Conservation (phyloP, 495 filamentous ascomycete genomes). For the Penicillium turbatum region DNA sequence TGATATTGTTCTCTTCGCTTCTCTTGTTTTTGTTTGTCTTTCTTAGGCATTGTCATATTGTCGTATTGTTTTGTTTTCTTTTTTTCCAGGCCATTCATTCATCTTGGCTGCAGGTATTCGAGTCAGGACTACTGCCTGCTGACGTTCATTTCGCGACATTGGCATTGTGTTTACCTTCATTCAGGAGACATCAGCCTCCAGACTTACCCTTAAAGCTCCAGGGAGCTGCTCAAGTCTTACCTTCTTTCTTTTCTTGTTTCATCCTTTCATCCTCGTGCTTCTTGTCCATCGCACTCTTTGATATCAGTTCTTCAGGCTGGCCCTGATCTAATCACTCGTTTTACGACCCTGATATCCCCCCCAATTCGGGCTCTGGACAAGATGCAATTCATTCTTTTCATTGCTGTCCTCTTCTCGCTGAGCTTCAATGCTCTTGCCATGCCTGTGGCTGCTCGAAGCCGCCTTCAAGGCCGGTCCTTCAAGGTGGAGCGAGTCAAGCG, state of each 20-base stretch:
- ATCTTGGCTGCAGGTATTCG: conserved; percentile 20
- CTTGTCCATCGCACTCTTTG: conserved; percentile 12
- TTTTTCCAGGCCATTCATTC: conserved; percentile 12
- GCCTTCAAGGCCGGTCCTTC: conserved; percentile 45
- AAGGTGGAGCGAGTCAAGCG: conserved; percentile 57
- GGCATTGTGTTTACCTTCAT: conserved; percentile 3
- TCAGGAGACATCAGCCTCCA: background rate
- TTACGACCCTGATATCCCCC: conserved; percentile 8
- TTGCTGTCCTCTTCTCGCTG: conserved; percentile 29
- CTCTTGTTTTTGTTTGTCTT: background rate
- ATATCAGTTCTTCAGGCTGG: conserved; percentile 9
- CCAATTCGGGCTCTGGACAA: conserved; percentile 6
- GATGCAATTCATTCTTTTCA: conserved; percentile 32
- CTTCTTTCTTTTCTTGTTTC: conserved; percentile 16
- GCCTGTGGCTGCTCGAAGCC: conserved; percentile 22
- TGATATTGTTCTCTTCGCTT: conserved; percentile 6
- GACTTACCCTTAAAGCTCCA: background rate
- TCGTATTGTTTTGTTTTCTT: conserved; percentile 10
- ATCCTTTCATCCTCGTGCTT: conserved; percentile 14
- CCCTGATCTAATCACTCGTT: conserved; percentile 6
- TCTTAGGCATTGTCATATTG: conserved; percentile 3
- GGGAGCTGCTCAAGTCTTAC: background rate
- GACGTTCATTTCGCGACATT: conserved; percentile 4
- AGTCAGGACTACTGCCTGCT: conserved; percentile 8
- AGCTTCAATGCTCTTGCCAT: conserved; percentile 39